Conservation (phyloP, 83 land plant species). For the Thuja plicata region DNA sequence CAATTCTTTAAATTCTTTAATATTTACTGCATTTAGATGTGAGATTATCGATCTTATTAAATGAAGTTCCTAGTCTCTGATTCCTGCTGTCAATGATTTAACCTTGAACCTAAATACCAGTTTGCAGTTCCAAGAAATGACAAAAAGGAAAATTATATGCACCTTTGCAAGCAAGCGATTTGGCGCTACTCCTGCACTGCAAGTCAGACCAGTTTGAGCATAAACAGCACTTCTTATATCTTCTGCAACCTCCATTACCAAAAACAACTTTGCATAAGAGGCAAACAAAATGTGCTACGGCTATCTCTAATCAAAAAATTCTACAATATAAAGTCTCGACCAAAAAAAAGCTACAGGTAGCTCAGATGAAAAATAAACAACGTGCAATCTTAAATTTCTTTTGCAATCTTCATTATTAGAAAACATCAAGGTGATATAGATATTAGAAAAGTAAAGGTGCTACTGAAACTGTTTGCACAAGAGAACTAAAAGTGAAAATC, state of each 20-base stretch:
- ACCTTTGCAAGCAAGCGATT: conserved; percentile 95
- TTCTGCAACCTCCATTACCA: conserved; percentile 65
- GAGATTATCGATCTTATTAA: background rate
- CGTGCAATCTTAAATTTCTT: background rate
- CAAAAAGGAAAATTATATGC: background rate
- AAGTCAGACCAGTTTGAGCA: conserved; percentile 82
- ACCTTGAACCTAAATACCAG: background rate
- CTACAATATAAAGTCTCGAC: background rate
- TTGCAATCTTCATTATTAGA: background rate
- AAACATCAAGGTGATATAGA: background rate
- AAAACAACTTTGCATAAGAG: background rate
- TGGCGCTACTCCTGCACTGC: conserved; percentile 95
- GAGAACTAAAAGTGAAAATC: background rate
- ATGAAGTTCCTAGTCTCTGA: background rate
- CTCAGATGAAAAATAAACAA: background rate
- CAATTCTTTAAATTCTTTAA: background rate
- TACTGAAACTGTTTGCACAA: background rate
- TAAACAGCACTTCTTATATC: conserved; percentile 60
- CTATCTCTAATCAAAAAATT: background rate
- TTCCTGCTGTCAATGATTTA: background rate
- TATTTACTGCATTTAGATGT: background rate
- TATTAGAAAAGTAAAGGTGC: background rate
- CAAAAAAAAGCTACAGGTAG: background rate
- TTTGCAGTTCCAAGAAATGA: background rate
- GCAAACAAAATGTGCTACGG: background rate